Evolutionary conservation across 2,329 filamentous ascomycete species (phyloP).

Genomic region (Curvularia lunata): DNA sequence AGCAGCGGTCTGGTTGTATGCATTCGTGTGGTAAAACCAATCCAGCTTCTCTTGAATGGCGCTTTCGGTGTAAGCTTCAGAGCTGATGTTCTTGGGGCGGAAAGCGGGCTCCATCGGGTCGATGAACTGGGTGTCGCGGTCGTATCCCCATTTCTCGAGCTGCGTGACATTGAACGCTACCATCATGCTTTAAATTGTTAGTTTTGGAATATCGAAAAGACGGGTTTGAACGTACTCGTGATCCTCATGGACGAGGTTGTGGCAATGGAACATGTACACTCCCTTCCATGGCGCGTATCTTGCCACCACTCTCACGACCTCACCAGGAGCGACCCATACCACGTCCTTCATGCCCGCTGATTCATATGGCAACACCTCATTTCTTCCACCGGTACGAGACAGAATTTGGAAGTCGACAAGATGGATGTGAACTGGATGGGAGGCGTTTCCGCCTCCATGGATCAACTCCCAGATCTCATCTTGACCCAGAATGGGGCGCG

Average conservation of each 20-base stretch:
- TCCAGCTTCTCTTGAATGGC: constrained; percentile 39
- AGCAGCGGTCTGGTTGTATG: constrained; percentile 33
- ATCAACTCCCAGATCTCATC: constrained; percentile 49
- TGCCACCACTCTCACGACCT: constrained; percentile 45
- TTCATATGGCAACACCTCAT: constrained; percentile 60
- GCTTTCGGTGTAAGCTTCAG: constrained; percentile 32
- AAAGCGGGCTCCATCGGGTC: constrained; percentile 41
- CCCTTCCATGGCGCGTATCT: constrained; percentile 53
- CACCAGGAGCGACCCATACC: constrained; percentile 60
- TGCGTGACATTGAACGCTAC: constrained; percentile 53
- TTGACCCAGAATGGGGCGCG: constrained; percentile 39
- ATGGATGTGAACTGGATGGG: constrained; percentile 64
- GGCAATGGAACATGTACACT: constrained; percentile 57
- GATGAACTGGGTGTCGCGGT: constrained; percentile 41
- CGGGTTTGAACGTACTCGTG: constrained; percentile 37
- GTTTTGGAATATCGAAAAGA: neutral
- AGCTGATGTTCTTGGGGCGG: constrained; percentile 32
- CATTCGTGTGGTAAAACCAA: constrained; percentile 40
- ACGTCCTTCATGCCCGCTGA: constrained; percentile 63
- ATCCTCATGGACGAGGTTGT: constrained; percentile 57
- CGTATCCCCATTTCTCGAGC: constrained; percentile 44
- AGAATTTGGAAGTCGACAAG: constrained; percentile 65
- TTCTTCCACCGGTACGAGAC: constrained; percentile 54
- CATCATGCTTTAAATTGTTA: constrained; percentile 45
- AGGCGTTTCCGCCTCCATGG: constrained; percentile 59